A percentile compares a stretch with the other conserved stretches of the same genome.
Conservation (phyloP, 768 basidiomycete species). For the Russula vinacea region DNA sequence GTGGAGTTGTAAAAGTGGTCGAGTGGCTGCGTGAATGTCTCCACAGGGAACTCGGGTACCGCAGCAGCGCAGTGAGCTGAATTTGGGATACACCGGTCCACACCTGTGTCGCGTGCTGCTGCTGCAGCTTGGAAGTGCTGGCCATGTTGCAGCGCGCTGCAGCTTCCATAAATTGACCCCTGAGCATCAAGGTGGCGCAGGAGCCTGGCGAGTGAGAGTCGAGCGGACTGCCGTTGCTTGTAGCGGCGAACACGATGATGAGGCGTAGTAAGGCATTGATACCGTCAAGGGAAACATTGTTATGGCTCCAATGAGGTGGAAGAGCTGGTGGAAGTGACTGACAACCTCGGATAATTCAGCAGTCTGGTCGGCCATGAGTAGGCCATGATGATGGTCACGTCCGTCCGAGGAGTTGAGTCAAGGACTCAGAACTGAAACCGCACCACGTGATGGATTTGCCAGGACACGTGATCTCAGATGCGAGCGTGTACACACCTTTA, state of each 20-base stretch:
- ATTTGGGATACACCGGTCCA: conserved; percentile 5
- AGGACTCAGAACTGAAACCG: too few relatives aligned
- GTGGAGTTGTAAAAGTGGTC: conserved; percentile 67
- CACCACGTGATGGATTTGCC: too few relatives aligned
- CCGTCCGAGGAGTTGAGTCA: too few relatives aligned
- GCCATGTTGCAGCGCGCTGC: not conserved
- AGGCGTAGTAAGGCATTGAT: not conserved
- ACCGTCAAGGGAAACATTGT: not conserved
- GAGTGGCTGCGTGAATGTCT: conserved; percentile 80
- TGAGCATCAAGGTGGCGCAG: conserved; percentile 46
- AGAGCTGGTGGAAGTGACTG: not conserved
- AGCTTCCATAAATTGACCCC: conserved; percentile 67
- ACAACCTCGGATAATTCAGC: too few relatives aligned
- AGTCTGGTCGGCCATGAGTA: too few relatives aligned
- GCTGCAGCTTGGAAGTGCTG: conserved; percentile 14
- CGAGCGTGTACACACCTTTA: too few relatives aligned
- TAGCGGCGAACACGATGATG: not conserved
- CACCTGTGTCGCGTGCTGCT: not conserved
- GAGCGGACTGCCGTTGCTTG: not conserved
- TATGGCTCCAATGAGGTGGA: not conserved
- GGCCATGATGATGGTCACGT: too few relatives aligned
- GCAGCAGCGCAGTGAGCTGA: not conserved
- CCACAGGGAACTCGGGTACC: conserved; percentile 44
- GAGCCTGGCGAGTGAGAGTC: not conserved
- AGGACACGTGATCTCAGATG: too few relatives aligned